phyloP scores from a whole-genome alignment of 2,329 filamentous ascomycete genomes.

The Ceratocystis smalleyi region DNA sequence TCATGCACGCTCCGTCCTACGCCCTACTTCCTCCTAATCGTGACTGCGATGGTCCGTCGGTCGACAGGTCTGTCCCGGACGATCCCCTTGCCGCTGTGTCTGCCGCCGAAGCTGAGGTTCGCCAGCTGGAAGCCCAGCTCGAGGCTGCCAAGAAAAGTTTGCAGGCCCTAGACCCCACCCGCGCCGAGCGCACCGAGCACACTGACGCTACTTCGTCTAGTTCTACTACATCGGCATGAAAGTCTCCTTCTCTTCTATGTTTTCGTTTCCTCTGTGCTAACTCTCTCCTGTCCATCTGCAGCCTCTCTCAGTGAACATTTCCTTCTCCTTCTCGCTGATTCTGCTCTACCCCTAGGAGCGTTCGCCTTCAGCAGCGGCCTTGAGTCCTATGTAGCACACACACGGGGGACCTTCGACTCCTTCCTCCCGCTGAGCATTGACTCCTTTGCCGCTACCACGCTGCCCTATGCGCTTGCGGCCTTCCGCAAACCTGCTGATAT shows the following conservation, averaged over 20 bases:
- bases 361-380: slow-evolving; percentile 75
- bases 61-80: neutral
- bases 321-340: slow-evolving; percentile 64
- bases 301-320: slow-evolving; percentile 37
- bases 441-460: slow-evolving; percentile 53
- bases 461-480: slow-evolving; percentile 60
- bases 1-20: neutral
- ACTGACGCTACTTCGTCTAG: neutral
- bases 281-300: neutral
- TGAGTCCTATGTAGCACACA: slow-evolving; percentile 67
- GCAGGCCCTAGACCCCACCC: neutral
- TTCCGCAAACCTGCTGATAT: slow-evolving; percentile 40
- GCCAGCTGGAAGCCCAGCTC: slow-evolving; percentile 9
- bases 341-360: slow-evolving; percentile 66
- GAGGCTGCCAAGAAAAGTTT: neutral
- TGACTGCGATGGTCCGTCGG: neutral
- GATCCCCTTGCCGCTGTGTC: neutral
- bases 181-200: neutral
- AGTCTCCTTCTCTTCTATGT: neutral
- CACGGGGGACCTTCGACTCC: slow-evolving; percentile 36
- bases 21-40: neutral
- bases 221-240: neutral
- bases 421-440: slow-evolving; percentile 58
- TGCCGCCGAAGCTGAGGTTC: slow-evolving; percentile 11
- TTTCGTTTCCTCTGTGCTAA: neutral